phyloP scores from a whole-genome alignment of 2,329 filamentous ascomycete species.

The Bipolaris zeicola region DNA sequence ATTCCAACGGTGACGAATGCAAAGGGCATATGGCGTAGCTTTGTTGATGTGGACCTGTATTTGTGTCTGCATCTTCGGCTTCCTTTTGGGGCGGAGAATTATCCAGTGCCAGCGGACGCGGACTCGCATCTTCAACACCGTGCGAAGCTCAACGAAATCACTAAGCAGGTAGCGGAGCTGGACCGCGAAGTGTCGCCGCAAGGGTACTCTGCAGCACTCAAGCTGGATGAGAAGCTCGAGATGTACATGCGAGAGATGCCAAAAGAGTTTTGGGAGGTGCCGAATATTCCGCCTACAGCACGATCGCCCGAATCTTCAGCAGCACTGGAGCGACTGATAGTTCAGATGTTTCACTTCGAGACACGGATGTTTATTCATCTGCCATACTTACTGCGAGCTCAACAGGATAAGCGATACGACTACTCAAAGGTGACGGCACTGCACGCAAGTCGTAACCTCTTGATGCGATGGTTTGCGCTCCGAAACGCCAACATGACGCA shows the following conservation, averaged over 20 bases:
- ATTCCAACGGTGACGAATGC: constrained; percentile 36
- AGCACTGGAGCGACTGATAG: constrained; percentile 38
- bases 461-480: constrained; percentile 47
- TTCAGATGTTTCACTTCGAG: constrained; percentile 46
- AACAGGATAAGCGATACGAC: constrained; percentile 41
- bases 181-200: constrained; percentile 39
- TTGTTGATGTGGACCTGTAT: constrained; percentile 42
- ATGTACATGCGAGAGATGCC: constrained; percentile 36
- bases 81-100: constrained; percentile 43
- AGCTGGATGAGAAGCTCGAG: constrained; percentile 43
- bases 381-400: constrained; percentile 41
- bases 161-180: constrained; percentile 35
- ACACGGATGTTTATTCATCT: constrained; percentile 45
- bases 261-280: constrained; percentile 46
- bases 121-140: constrained; percentile 31
- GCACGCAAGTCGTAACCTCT: constrained; percentile 43
- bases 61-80: constrained; percentile 44
- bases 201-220: constrained; percentile 39
- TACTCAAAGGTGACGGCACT: constrained; percentile 44
- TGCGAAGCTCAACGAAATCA: constrained; percentile 30
- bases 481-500: constrained; percentile 44
- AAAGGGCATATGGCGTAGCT: constrained; percentile 36
- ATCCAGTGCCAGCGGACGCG: constrained; percentile 29
- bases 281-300: constrained; percentile 43
- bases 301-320: constrained; percentile 36